phyloP scores from a whole-genome alignment of 2,329 filamentous ascomycete genomes.

The Coniochaeta prunicola region DNA sequence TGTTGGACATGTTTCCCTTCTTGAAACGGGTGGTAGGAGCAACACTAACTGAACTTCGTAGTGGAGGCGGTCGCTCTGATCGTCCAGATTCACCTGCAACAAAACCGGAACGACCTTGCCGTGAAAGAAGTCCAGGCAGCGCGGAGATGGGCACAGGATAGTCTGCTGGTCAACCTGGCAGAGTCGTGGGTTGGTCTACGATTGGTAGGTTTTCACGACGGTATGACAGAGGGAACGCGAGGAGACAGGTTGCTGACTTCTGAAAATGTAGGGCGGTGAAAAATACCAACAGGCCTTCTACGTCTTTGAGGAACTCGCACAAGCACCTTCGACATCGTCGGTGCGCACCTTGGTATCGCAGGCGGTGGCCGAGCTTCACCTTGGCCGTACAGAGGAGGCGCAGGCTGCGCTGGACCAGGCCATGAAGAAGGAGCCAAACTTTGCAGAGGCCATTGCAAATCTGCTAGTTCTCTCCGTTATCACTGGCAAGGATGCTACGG shows the following conservation, averaged over 20 bases:
- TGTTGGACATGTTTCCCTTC: conserved; percentile 26
- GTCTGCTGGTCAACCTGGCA: conserved; percentile 83
- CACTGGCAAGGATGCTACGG: conserved; percentile 61
- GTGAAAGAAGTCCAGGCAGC: conserved; percentile 82
- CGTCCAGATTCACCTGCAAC: conserved; percentile 84
- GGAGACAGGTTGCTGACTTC: conserved; percentile 5
- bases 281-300: conserved; percentile 97
- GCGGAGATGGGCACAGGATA: conserved; percentile 92
- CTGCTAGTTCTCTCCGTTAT: conserved; percentile 72
- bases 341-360: conserved; percentile 74
- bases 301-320: conserved; percentile 92
- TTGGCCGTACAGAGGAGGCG: conserved; percentile 82
- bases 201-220: conserved; percentile 48
- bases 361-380: conserved; percentile 84
- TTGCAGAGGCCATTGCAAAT: conserved; percentile 75
- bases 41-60: conserved; percentile 18
- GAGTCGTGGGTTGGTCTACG: conserved; percentile 93
- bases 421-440: conserved; percentile 62
- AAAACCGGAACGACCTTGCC: conserved; percentile 87
- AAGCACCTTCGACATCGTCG: conserved; percentile 74
- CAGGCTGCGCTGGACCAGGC: conserved; percentile 80
- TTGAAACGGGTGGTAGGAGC: background rate
- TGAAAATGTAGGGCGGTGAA: conserved; percentile 64
- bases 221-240: too few relatives aligned
- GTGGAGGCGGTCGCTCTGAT: conserved; percentile 77